These are phyloP conservation scores for Miscanthus sacchariflorus DNA, from an alignment of 202 grass and related monocot species.

Conservation along the genomic window DNA sequence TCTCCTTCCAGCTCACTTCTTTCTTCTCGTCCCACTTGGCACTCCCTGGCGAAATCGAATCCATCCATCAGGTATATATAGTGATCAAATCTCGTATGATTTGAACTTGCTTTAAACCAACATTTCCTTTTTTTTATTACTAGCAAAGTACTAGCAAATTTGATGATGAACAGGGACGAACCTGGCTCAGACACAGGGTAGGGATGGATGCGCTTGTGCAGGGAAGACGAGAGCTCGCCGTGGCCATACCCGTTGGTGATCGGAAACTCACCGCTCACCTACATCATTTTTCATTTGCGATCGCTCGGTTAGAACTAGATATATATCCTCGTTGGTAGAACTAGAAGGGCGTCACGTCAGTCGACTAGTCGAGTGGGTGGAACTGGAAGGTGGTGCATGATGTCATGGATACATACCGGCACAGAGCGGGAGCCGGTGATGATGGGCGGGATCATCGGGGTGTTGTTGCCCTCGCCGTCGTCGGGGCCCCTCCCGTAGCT, in stretches of 20 bases:
- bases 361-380: no score
- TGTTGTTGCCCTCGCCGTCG: constrained; percentile 62
- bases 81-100: background rate
- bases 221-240: constrained; percentile 69
- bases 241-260: constrained; percentile 59
- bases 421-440: constrained; percentile 87
- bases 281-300: background rate
- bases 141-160: background rate
- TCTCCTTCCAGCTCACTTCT: constrained; percentile 93
- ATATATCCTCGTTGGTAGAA: no score
- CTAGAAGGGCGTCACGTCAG: no score
- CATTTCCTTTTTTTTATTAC: no score
- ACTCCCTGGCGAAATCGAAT: constrained; percentile 56
- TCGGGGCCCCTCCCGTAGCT: constrained; percentile 85
- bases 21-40: constrained; percentile 88
- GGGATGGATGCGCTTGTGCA: constrained; percentile 97
- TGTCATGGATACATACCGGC: constrained; percentile 49
- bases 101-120: background rate
- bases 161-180: constrained; percentile 26
- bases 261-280: constrained; percentile 91
- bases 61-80: background rate
- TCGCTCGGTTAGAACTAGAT: background rate
- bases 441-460: constrained; percentile 82
- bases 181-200: constrained; percentile 92
- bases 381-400: background rate